A percentile compares a stretch with the other conserved stretches of the same genome.
These are phyloP conservation scores for Haematococcus sp. DNA, from an alignment of 139 green algal genomes.

Conservation along the genomic window DNA sequence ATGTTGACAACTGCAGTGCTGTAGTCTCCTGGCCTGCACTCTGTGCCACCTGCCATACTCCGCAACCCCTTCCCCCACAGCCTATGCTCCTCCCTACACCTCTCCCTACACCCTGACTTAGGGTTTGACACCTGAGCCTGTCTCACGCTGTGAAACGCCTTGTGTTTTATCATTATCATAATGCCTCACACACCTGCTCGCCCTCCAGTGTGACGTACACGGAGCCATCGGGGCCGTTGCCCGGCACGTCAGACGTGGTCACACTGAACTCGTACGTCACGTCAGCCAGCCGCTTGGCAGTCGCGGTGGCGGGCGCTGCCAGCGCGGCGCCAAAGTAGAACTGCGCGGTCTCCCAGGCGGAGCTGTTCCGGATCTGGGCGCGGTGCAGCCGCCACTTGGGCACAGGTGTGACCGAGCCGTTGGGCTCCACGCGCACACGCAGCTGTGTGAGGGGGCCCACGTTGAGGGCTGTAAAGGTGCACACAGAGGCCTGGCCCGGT, in stretches of 20 bases:
- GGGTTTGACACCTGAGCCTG: too few species aligned
- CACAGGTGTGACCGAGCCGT: background rate
- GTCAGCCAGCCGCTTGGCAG: background rate
- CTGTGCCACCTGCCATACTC: too few species aligned
- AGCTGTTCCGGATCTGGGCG: background rate
- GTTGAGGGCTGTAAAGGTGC: too few species aligned
- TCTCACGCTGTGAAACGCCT: too few species aligned
- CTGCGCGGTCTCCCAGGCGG: background rate
- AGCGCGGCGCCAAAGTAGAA: conserved; percentile 3
- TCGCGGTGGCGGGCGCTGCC: background rate
- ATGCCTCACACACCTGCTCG: background rate
- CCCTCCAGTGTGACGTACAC: background rate
- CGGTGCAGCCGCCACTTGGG: conserved; percentile 6
- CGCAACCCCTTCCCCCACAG: too few species aligned
- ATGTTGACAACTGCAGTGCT: too few species aligned
- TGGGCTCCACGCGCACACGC: too few species aligned
- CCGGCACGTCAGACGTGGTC: background rate
- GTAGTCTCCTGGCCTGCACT: too few species aligned
- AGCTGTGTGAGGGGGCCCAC: too few species aligned
- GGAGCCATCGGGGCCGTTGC: conserved; percentile 2
- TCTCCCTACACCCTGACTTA: too few species aligned
- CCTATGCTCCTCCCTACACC: too few species aligned
- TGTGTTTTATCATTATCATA: too few species aligned
- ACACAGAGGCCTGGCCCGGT: background rate
- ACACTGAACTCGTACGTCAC: background rate